Conservation (phyloP, 495 filamentous ascomycete genomes). For the Hamigera avellanea region DNA sequence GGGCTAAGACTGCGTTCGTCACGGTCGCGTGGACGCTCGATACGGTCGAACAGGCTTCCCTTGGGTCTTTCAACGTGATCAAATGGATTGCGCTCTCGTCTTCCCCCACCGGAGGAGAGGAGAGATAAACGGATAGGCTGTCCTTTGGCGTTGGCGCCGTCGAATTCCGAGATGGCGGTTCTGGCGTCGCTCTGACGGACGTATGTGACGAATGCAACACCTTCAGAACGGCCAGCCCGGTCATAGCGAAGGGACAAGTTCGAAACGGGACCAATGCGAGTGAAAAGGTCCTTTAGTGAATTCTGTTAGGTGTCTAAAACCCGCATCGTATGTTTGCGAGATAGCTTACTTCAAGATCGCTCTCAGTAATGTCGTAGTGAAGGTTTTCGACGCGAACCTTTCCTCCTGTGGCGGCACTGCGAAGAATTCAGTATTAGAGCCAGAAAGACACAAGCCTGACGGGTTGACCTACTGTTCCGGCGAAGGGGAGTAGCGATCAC, state of each 20-base stretch:
- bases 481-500: constrained; percentile 35
- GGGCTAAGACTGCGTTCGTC: constrained; percentile 32
- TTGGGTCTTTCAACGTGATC: constrained; percentile 51
- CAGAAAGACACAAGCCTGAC: constrained; percentile 9
- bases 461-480: constrained; percentile 33
- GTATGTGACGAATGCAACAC: constrained; percentile 78
- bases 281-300: constrained; percentile 59
- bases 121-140: constrained; percentile 79
- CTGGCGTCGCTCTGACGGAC: constrained; percentile 53
- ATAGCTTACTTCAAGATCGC: constrained; percentile 62
- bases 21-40: constrained; percentile 36
- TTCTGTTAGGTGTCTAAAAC: constrained; percentile 1
- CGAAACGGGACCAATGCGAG: constrained; percentile 58
- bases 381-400: constrained; percentile 84
- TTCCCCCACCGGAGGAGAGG: constrained; percentile 35
- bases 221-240: constrained; percentile 80
- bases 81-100: constrained; percentile 43
- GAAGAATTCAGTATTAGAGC: constrained; percentile 6
- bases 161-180: constrained; percentile 66
- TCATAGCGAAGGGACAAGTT: constrained; percentile 72
- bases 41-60: constrained; percentile 64
- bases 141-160: constrained; percentile 86
- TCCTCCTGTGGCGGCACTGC: constrained; percentile 39
- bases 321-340: not conserved
- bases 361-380: constrained; percentile 85